Conservation (phyloP, 345 rosid genomes). For the Excoecaria agallocha region DNA sequence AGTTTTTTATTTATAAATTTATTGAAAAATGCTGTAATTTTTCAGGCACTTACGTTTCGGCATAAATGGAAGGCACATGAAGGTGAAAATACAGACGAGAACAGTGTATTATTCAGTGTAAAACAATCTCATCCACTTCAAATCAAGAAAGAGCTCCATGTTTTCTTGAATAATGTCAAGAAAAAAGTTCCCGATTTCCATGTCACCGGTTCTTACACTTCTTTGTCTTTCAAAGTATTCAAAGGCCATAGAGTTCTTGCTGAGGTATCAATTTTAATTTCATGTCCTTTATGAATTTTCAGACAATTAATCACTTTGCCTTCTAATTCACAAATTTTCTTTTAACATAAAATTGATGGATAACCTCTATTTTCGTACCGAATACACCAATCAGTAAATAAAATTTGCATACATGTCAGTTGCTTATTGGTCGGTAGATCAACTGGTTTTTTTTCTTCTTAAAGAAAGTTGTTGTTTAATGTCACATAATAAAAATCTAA, state of each 20-base stretch:
- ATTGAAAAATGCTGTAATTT: background rate
- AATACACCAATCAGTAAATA: too few species aligned
- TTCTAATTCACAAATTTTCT: too few species aligned
- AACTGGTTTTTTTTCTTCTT: too few species aligned
- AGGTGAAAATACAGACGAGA: constrained; percentile 44
- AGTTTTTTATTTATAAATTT: background rate
- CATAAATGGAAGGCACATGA: constrained; percentile 56
- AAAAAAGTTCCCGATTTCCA: constrained; percentile 42
- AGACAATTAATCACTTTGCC: too few species aligned
- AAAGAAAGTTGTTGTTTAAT: too few species aligned
- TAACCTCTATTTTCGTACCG: too few species aligned
- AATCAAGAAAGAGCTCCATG: constrained; percentile 51
- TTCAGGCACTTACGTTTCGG: constrained; percentile 41
- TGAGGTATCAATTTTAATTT: constrained; percentile 37
- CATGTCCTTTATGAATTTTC: too few species aligned
- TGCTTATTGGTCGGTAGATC: too few species aligned
- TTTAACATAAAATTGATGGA: too few species aligned
- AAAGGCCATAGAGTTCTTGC: constrained; percentile 53
- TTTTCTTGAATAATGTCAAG: constrained; percentile 39
- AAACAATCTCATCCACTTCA: constrained; percentile 51
- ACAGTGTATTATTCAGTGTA: constrained; percentile 41
- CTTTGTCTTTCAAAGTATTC: constrained; percentile 59
- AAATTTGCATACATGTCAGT: too few species aligned
- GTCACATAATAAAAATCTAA: background rate
- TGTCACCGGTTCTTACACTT: constrained; percentile 46